These are phyloP conservation scores for Mollisiaceae sp. DNA, from an alignment of 2,329 filamentous ascomycete genomes.

Conservation along the genomic window DNA sequence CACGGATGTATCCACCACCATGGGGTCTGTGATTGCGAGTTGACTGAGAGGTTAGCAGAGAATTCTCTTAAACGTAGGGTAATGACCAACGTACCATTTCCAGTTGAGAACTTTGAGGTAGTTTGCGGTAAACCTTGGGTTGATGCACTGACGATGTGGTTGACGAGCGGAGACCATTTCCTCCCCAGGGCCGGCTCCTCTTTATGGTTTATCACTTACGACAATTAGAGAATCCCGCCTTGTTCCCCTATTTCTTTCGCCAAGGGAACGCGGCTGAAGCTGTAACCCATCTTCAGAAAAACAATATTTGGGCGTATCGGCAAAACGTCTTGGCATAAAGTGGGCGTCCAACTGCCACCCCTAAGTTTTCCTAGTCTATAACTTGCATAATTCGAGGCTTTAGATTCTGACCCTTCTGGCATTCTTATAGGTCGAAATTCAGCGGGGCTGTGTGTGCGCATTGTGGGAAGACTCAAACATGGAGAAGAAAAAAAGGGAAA, in stretches of 20 bases:
- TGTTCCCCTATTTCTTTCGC: slow-evolving; percentile 1
- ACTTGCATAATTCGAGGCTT: background rate
- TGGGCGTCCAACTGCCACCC: slow-evolving; percentile 6
- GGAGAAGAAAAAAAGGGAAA: background rate
- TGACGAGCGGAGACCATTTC: background rate
- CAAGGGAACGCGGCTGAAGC: background rate
- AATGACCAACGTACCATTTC: slow-evolving; percentile 7
- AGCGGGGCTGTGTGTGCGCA: background rate
- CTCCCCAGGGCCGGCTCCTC: background rate
- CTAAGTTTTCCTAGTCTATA: background rate
- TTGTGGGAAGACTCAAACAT: background rate
- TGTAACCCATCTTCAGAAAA: background rate
- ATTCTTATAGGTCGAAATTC: background rate
- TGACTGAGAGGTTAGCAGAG: background rate
- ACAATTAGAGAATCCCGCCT: background rate
- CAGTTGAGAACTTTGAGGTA: background rate
- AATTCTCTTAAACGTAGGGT: background rate
- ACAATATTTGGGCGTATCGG: slow-evolving; percentile 7
- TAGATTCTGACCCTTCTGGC: background rate
- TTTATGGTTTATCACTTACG: background rate
- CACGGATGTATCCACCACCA: slow-evolving; percentile 12
- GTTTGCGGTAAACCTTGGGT: background rate
- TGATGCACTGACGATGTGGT: background rate
- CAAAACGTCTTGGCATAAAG: slow-evolving; percentile 16
- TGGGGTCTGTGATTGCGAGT: slow-evolving; percentile 9